Evolutionary conservation across 2,329 filamentous ascomycete species (phyloP).

Genomic region (Pseudonectria buxi): DNA sequence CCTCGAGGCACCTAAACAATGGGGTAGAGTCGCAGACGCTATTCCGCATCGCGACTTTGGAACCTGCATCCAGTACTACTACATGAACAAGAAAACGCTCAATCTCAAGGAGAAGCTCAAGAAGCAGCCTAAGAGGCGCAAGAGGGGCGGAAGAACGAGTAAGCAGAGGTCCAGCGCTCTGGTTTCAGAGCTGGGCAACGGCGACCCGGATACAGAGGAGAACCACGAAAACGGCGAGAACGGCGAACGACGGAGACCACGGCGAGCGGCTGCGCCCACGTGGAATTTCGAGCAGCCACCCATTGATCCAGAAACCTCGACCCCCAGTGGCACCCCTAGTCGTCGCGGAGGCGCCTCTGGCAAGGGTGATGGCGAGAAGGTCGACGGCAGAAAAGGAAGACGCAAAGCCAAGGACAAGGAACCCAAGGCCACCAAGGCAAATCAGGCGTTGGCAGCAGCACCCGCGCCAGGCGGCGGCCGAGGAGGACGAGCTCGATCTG

Average conservation of each 20-base stretch:
- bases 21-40: constrained; percentile 67
- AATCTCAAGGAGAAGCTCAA: constrained; percentile 72
- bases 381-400: constrained; percentile 31
- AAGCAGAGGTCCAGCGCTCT: constrained; percentile 58
- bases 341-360: constrained; percentile 38
- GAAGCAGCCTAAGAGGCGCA: constrained; percentile 53
- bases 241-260: constrained; percentile 53
- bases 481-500: constrained; percentile 45
- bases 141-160: constrained; percentile 44
- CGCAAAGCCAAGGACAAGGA: constrained; percentile 38
- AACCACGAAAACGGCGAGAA: constrained; percentile 51
- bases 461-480: constrained; percentile 35
- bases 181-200: constrained; percentile 59
- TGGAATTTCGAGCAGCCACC: constrained; percentile 58
- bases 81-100: constrained; percentile 67
- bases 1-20: constrained; percentile 72
- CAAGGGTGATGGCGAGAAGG: constrained; percentile 43
- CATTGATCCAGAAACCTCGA: constrained; percentile 54
- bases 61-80: constrained; percentile 80
- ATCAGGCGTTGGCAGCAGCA: constrained; percentile 41
- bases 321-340: constrained; percentile 51
- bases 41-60: constrained; percentile 65
- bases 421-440: constrained; percentile 33
- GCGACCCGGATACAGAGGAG: constrained; percentile 51
- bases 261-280: constrained; percentile 62